Percentiles rank a stretch among this genome's conserved stretches.
These are phyloP conservation scores for Peterozyma xylosa DNA, from an alignment of 805 yeast genomes.

Conservation along the genomic window DNA sequence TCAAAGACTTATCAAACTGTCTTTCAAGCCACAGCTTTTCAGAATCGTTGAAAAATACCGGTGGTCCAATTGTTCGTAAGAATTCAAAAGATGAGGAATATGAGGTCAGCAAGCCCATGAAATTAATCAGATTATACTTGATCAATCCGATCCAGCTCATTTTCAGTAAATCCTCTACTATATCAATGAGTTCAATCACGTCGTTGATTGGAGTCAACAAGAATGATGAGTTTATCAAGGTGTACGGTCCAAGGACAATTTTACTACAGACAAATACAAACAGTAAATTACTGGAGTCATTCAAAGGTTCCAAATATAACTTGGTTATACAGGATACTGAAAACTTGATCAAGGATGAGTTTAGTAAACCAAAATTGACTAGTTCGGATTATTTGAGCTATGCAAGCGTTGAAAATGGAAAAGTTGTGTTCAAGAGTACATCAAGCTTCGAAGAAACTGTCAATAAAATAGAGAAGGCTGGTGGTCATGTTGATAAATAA, in stretches of 20 bases:
- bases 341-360: constrained; percentile 14
- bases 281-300: constrained; percentile 11
- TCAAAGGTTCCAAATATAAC: background rate
- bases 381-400: constrained; percentile 40
- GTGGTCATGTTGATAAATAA: background rate
- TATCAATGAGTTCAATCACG: constrained; percentile 11
- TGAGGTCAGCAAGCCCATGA: no score
- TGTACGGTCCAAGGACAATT: constrained; percentile 48
- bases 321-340: constrained; percentile 14
- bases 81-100: background rate
- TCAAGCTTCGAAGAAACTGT: constrained; percentile 31
- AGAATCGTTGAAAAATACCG: constrained; percentile 10
- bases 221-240: constrained; percentile 38
- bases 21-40: constrained; percentile 18
- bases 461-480: constrained; percentile 17
- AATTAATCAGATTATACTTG: no score
- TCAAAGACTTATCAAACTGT: constrained; percentile 34
- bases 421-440: constrained; percentile 36
- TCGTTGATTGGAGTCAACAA: constrained; percentile 27
- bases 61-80: background rate
- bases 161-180: background rate
- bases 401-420: constrained; percentile 34
- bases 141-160: background rate
- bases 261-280: constrained; percentile 38
- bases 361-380: constrained; percentile 13